Evolutionary conservation across 768 basidiomycete species (phyloP).

Genomic region (Boletus subcaerulescens): DNA sequence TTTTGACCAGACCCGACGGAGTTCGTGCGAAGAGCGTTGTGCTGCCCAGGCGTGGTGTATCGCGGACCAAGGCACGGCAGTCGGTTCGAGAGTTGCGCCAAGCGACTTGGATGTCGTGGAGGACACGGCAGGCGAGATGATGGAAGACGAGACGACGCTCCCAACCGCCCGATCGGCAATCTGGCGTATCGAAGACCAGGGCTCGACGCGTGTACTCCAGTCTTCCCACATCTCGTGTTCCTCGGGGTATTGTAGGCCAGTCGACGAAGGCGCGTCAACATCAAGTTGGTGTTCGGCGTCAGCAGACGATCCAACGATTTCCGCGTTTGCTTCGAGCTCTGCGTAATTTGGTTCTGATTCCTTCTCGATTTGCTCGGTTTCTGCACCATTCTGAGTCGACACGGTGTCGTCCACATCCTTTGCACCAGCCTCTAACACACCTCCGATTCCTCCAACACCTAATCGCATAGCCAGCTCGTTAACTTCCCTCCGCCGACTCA

Average conservation of each 20-base stretch:
- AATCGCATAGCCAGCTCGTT: slow-evolving; percentile 84
- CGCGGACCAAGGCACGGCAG: slow-evolving; percentile 62
- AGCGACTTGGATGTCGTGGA: slow-evolving; percentile 20
- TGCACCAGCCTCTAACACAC: slow-evolving; percentile 43
- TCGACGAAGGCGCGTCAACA: background rate
- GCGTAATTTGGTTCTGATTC: background rate
- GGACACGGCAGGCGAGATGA: slow-evolving; percentile 5
- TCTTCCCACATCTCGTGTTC: slow-evolving; percentile 47
- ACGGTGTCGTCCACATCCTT: background rate
- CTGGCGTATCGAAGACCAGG: slow-evolving; percentile 66
- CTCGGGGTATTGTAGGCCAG: slow-evolving; percentile 14
- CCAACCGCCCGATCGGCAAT: slow-evolving; percentile 79
- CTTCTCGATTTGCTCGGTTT: slow-evolving; percentile 3
- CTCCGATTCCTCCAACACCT: slow-evolving; percentile 75
- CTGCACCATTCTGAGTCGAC: background rate
- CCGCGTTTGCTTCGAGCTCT: slow-evolving; percentile 19
- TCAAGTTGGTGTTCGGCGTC: slow-evolving; percentile 11
- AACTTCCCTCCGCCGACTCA: slow-evolving; percentile 64
- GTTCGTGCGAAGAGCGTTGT: slow-evolving; percentile 46
- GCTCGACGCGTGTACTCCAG: slow-evolving; percentile 69
- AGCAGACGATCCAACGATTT: slow-evolving; percentile 12
- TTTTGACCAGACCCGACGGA: slow-evolving; percentile 61
- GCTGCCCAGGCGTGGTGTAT: slow-evolving; percentile 66
- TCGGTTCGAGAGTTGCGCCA: slow-evolving; percentile 39
- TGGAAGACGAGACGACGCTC: slow-evolving; percentile 44